Percentiles rank a stretch among this genome's conserved stretches.
Conservation (phyloP, 2,329 filamentous ascomycete genomes). For the Xylaria sp. region DNA sequence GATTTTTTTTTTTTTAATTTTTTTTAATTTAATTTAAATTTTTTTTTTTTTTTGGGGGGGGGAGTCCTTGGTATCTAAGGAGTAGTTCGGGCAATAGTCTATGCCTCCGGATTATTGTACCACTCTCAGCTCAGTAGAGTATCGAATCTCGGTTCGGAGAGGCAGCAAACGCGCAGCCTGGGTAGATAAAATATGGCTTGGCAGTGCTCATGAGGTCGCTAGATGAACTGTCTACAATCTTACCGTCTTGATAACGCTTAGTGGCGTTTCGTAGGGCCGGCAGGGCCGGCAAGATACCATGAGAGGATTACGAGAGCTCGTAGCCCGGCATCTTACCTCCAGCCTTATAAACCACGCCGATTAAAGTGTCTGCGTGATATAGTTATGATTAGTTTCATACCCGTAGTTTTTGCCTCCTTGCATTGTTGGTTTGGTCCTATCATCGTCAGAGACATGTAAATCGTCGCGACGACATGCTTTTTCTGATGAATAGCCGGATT, state of each 20-base stretch:
- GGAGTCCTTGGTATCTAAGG: slow-evolving; percentile 87
- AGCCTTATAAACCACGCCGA: slow-evolving; percentile 81
- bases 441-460: slow-evolving; percentile 92
- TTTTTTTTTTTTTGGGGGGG: no score
- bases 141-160: slow-evolving; percentile 96
- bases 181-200: slow-evolving; percentile 89
- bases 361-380: slow-evolving; percentile 77
- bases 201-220: slow-evolving; percentile 81
- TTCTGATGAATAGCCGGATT: slow-evolving; percentile 90
- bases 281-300: slow-evolving; percentile 84
- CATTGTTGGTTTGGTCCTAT: slow-evolving; percentile 78
- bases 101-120: slow-evolving; percentile 86
- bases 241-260: slow-evolving; percentile 77
- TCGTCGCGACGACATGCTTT: slow-evolving; percentile 96
- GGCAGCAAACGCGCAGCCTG: slow-evolving; percentile 83
- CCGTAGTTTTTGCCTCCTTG: slow-evolving; percentile 91
- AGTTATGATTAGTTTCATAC: slow-evolving; percentile 85
- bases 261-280: slow-evolving; percentile 82
- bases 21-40: no score
- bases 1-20: no score
- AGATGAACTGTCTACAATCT: slow-evolving; percentile 65
- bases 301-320: slow-evolving; percentile 82
- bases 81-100: slow-evolving; percentile 83
- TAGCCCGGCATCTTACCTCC: slow-evolving; percentile 92
- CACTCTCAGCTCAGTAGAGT: slow-evolving; percentile 81